Evolutionary conservation across 169 alveolate species (phyloP).

Genomic region (Plasmodium falciparum): DNA sequence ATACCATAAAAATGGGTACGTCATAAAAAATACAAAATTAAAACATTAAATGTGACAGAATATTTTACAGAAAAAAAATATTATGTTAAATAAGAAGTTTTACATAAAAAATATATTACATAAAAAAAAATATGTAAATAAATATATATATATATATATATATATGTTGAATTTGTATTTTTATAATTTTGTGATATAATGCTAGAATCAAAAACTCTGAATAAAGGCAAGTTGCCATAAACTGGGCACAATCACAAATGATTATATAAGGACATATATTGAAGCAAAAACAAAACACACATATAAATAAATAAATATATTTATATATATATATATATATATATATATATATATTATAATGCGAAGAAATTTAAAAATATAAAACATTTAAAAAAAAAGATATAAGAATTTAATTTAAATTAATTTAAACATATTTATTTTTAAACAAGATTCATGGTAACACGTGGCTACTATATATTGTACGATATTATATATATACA

Average conservation of each 20-base stretch:
- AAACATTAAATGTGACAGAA: too few relatives aligned
- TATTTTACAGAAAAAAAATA: too few relatives aligned
- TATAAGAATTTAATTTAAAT: background rate
- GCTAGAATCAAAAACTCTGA: constrained; percentile 57
- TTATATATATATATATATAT: too few relatives aligned
- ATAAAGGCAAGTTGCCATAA: constrained; percentile 30
- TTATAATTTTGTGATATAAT: constrained; percentile 3
- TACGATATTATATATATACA: background rate
- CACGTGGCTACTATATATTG: too few relatives aligned
- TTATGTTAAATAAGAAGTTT: too few relatives aligned
- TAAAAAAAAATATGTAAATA: background rate
- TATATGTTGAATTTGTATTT: constrained; percentile 3
- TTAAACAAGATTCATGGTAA: too few relatives aligned
- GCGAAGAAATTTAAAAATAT: too few relatives aligned
- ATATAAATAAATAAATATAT: too few relatives aligned
- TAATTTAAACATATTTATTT: background rate
- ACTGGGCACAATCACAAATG: background rate
- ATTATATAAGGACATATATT: background rate
- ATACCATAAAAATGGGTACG: constrained; percentile 57
- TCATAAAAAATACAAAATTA: background rate
- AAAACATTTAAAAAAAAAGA: background rate
- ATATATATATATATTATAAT: too few relatives aligned
- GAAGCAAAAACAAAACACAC: background rate
- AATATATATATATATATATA: background rate
- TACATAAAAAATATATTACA: too few relatives aligned